phyloP scores from a whole-genome alignment of 108 stramenopile genomes.

The Skeletonema grethae region DNA sequence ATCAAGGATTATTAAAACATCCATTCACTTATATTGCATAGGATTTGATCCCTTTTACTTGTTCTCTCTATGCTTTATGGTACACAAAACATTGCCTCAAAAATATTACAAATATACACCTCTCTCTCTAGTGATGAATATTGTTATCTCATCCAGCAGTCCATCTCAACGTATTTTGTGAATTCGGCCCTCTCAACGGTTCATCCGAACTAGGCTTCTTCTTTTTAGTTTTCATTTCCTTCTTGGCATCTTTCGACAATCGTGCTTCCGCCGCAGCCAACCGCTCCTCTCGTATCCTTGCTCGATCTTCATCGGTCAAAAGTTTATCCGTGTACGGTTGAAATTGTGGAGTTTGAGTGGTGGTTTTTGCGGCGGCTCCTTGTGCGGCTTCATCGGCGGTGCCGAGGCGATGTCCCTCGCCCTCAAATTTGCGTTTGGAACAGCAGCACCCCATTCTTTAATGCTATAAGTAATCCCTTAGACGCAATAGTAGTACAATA shows the following conservation, averaged over 20 bases:
- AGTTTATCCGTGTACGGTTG: slow-evolving; percentile 34
- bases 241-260: slow-evolving; percentile 41
- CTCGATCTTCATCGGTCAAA: slow-evolving; percentile 42
- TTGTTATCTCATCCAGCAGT: slow-evolving; percentile 40
- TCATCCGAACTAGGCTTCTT: slow-evolving; percentile 21
- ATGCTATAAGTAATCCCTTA: no score
- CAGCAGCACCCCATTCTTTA: slow-evolving; percentile 46
- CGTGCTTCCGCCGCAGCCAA: slow-evolving; percentile 39
- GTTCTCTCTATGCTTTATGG: background rate
- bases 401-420: slow-evolving; percentile 50
- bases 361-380: slow-evolving; percentile 1
- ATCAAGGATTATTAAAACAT: background rate
- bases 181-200: slow-evolving; percentile 46
- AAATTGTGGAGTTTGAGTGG: slow-evolving; percentile 2
- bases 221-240: slow-evolving; percentile 43
- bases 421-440: slow-evolving; percentile 25
- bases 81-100: no score
- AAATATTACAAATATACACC: background rate
- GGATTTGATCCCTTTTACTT: background rate
- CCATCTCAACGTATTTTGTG: slow-evolving; percentile 44
- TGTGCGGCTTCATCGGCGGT: slow-evolving; percentile 47
- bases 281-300: slow-evolving; percentile 37
- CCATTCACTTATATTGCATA: background rate
- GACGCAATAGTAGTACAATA: no score
- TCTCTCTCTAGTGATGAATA: background rate